Evolutionary conservation across 2,329 filamentous ascomycete species (phyloP), one percentile per base, ranked within the genome.

Genomic region (Dothidotthia symphoricarpi): DNA sequence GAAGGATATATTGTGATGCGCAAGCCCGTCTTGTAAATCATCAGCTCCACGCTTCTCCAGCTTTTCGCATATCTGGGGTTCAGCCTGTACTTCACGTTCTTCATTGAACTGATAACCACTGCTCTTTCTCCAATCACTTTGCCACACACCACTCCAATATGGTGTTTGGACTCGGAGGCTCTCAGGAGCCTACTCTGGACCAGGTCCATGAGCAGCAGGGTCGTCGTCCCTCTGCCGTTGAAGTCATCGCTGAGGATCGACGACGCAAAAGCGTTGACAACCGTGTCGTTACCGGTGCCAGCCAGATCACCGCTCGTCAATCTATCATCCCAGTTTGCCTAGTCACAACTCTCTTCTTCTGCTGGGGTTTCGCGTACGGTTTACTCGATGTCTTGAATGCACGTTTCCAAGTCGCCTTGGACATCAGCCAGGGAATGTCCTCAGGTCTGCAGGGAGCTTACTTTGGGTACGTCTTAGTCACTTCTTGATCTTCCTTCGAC

Each of bases 401-500:
- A 14, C 64, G 69, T 29, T 72, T 73, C 57, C 69, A 72, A 41
- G 59, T 60, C 27, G 59, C 63, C 2, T 53, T 71, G 16, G 54
- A 70, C 39, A 67, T 71, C 43, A 66, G 70, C 22, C 73, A 75
- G 39, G 74, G 75, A 24, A 70, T 80, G 41, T 82, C 80, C 1
- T 76, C 79, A 10, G 81, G 81, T 36, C 72, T 84, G 2, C 80
- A 83, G 49, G 81, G 74, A 24, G 75, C 80, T 2, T 85, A 84
- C 60, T 84, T 83, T 53, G 81, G 80, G 72, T 78, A 61, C 1
- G 31, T 24, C 19, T 22, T 22, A n/a, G n/a, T n/a, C n/a, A n/a
- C n/a, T n/a, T n/a, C 12, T 32, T 19, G n/a, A 26, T 17, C 16
- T n/a, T n/a, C n/a, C n/a, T n/a, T n/a, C 8, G 24, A 25, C 24